Conservation (phyloP, 2,329 filamentous ascomycete species). For the Aurifilum marmelostoma region DNA sequence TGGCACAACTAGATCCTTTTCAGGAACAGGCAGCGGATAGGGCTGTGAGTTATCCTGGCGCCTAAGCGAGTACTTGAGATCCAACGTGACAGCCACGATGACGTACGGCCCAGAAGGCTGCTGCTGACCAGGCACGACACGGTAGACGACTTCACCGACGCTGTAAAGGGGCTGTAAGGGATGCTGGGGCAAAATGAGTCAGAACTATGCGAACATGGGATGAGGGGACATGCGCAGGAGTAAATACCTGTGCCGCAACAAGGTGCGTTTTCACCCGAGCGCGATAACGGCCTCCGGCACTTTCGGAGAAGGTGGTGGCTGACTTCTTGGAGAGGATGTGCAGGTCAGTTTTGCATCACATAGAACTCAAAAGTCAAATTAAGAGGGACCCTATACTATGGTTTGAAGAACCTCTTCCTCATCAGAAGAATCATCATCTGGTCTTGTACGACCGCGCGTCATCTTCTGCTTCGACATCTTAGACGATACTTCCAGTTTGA, state of each 20-base stretch:
- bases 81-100: slow-evolving; percentile 1
- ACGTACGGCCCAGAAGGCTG: not conserved
- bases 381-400: not conserved
- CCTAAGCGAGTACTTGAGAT: not conserved
- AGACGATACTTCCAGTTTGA: not conserved
- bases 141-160: not conserved
- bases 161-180: not conserved
- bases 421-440: not conserved
- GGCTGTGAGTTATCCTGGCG: slow-evolving; percentile 4
- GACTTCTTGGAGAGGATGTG: not conserved
- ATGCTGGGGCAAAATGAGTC: not conserved
- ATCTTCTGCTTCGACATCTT: not conserved
- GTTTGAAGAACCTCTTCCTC: not conserved
- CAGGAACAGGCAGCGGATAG: not conserved
- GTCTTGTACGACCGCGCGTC: slow-evolving; percentile 1
- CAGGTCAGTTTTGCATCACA: not conserved
- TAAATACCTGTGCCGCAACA: not conserved
- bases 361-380: not conserved
- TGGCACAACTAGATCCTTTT: not conserved
- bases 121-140: not conserved
- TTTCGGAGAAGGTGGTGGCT: not conserved
- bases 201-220: not conserved
- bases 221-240: no score
- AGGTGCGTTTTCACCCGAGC: not conserved
- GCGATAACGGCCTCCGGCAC: not conserved